Base-by-base conservation (phyloP, 148 eudicot genomes). In the Pharnaceum exiguum region DNA sequence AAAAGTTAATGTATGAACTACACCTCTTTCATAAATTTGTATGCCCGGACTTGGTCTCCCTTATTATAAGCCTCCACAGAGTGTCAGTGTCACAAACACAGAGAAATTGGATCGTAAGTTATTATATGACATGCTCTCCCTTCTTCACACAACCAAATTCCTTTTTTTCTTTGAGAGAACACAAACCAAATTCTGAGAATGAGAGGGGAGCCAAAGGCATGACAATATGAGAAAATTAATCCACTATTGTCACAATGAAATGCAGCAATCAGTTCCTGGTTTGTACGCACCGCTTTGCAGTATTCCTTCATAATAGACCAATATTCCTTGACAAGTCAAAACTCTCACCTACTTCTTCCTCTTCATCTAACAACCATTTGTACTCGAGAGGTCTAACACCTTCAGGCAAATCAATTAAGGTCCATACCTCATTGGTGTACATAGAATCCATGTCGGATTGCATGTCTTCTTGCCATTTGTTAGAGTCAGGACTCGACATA, bases 301-400 rank as follows among this genome's bases (percentile, higher is more conserved):
- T 89, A 89, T 57, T 75, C 83, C 73, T 78, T 82, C 94, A 85
- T 85, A 21, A 71, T 71, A 48, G n/a, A 35, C 83, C 83, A 82
- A 54, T 80, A 50, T 63, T 85, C 87, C 59, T 29, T 78, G 23
- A 67, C 87, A 62, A 85, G 80, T 65, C 73, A 62, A 72, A 89
- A 60, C 63, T 67, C 57, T 68, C 60, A 56, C 80, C 80, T 37
- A 40, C 69, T 5, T 77, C 77, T 58, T 70, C 85, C 46, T 74
- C 65, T 61, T 50, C 76, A 72, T 36, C 46, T 50, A n/a, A n/a
- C n/a, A n/a, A n/a, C n/a, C n/a, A n/a, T n/a, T n/a, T n/a, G n/a
- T n/a, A n/a, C n/a, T n/a, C n/a, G n/a, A n/a, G n/a, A n/a, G n/a
- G n/a, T n/a, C n/a, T n/a, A n/a, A n/a, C n/a, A n/a, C n/a, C n/a